These are phyloP conservation scores for Hypocrella siamensis DNA, from an alignment of 2,329 filamentous ascomycete genomes.

Conservation along the genomic window DNA sequence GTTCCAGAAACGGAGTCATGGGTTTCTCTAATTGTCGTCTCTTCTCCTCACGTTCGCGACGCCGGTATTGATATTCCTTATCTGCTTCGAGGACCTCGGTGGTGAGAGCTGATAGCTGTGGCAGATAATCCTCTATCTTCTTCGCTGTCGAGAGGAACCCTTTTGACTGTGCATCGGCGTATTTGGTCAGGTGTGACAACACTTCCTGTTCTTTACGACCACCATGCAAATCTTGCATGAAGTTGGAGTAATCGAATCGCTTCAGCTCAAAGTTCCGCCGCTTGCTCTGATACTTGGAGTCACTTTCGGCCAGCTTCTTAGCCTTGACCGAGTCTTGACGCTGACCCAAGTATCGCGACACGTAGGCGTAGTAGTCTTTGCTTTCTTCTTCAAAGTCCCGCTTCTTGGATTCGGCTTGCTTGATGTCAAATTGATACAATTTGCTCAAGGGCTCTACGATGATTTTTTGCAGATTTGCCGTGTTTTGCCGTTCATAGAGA, in stretches of 20 bases:
- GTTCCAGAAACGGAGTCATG: conserved; percentile 56
- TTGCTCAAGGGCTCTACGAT: conserved; percentile 90
- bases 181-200: conserved; percentile 83
- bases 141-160: conserved; percentile 71
- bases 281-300: conserved; percentile 91
- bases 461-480: conserved; percentile 69
- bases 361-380: conserved; percentile 94
- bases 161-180: conserved; percentile 77
- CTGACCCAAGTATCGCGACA: conserved; percentile 90
- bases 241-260: conserved; percentile 96
- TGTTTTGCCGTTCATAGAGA: conserved; percentile 72
- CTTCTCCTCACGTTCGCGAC: conserved; percentile 93
- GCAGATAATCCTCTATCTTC: conserved; percentile 73
- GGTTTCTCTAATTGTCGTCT: conserved; percentile 79
- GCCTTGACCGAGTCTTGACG: conserved; percentile 90
- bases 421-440: conserved; percentile 90
- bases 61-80: conserved; percentile 91
- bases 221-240: conserved; percentile 97
- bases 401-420: conserved; percentile 91
- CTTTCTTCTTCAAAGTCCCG: conserved; percentile 98
- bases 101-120: conserved; percentile 77
- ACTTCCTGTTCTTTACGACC: conserved; percentile 98
- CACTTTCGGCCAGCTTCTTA: conserved; percentile 89
- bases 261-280: conserved; percentile 91
- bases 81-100: conserved; percentile 84